A percentile compares a stretch with the other conserved stretches of the same genome.
These are phyloP conservation scores for Circinella umbellata DNA, from an alignment of 371 early-diverging fungal genomes.

Conservation along the genomic window DNA sequence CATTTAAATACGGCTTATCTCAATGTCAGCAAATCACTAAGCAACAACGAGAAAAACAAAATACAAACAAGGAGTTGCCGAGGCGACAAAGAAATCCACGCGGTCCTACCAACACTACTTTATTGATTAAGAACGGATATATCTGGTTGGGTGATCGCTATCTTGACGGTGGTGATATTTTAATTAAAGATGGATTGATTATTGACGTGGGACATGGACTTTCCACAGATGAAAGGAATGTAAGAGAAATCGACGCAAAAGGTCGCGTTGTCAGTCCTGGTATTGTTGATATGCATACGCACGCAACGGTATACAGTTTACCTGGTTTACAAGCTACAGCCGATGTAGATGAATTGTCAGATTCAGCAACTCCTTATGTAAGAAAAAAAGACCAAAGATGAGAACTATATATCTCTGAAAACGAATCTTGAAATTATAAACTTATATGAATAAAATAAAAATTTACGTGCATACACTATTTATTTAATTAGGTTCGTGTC, in stretches of 20 bases:
- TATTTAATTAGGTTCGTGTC: slow-evolving; percentile 45
- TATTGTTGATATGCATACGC: slow-evolving; percentile 83
- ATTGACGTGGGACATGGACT: slow-evolving; percentile 32
- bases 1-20: slow-evolving; percentile 47
- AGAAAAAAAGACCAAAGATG: neutral
- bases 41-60: slow-evolving; percentile 11
- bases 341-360: slow-evolving; percentile 78
- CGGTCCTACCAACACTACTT: slow-evolving; percentile 26
- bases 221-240: neutral
- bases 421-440: too few relatives aligned
- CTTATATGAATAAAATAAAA: too few relatives aligned
- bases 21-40: slow-evolving; percentile 35
- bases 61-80: neutral
- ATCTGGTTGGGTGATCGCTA: slow-evolving; percentile 52
- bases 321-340: slow-evolving; percentile 54
- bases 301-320: slow-evolving; percentile 66
- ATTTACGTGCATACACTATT: neutral
- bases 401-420: neutral
- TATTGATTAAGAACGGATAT: slow-evolving; percentile 61
- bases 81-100: slow-evolving; percentile 47
- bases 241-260: slow-evolving; percentile 62
- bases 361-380: slow-evolving; percentile 67
- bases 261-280: slow-evolving; percentile 82
- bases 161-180: slow-evolving; percentile 67
- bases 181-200: slow-evolving; percentile 67